Evolutionary conservation across 179 eudicot species (phyloP), one percentile per base, ranked within the genome.

Genomic region (Spergularia azorica): DNA sequence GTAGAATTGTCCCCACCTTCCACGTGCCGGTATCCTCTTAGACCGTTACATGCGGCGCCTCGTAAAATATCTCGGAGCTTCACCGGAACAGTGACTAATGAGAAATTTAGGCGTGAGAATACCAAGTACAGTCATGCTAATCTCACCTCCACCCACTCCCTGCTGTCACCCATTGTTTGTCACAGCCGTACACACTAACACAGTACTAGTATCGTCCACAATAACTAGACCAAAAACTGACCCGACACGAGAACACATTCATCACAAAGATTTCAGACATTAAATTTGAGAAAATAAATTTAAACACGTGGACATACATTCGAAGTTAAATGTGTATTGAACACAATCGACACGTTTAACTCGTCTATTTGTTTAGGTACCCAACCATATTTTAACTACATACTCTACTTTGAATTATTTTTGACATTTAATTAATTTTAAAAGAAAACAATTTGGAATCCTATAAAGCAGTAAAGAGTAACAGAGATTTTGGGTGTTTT

Each of bases 41-140:
- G 61, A 26, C 62, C 79, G 26, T 56, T 9, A 39, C 76, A 81
- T 88, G 89, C 91, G 91, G 91, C 88, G 84, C 86, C 89, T 81
- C 79, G 84, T 79, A 79, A 81, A 82, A 80, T 84, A 84, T 82
- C 87, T 85, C 72, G 9, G 63, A 5, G 12, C 70, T 16, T 57
- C 69, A 69, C 74, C 79, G 72, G 71, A 50, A 13, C 13, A 72
- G 12, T 3, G 13, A 7, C 9, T 60, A 1, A 36, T 18, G 6
- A 57, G 16, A 57, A 57, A 16, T 57, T n/a, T 57, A 5, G 16
- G 16, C 1, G 5, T 9, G 6, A 12, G 6, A 15, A 57, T 26
- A 26, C 1, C 61, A 57, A 57, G 39, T 36, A 36, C 39, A 36
- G 10, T 6, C 50, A 46, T 46, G 50, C 7, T 46, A 46, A 46